Conservation (phyloP, 2,329 filamentous ascomycete species). For the Arachnomyces sp. region DNA sequence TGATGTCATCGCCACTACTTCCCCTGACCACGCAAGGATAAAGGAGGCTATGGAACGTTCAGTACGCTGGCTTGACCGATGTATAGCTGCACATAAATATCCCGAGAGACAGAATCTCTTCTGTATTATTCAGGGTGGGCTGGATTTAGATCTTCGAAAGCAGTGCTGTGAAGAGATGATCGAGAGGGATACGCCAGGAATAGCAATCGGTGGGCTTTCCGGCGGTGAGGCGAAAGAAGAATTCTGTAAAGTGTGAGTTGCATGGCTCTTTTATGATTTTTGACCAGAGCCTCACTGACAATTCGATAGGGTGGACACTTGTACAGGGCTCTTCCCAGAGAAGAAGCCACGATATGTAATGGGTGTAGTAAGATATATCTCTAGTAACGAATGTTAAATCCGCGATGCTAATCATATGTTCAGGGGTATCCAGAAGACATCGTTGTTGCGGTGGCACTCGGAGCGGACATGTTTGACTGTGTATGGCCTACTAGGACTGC, state of each 20-base stretch:
- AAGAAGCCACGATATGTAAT: conserved; percentile 97
- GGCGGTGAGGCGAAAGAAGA: conserved; percentile 91
- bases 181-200: conserved; percentile 81
- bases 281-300: conserved; percentile 6
- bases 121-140: conserved; percentile 94
- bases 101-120: conserved; percentile 84
- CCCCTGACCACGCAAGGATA: conserved; percentile 79
- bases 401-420: conserved; percentile 15
- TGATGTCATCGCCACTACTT: conserved; percentile 94
- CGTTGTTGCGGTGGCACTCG: conserved; percentile 83
- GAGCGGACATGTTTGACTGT: conserved; percentile 99
- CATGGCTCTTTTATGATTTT: background rate
- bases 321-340: conserved; percentile 75
- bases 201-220: conserved; percentile 89
- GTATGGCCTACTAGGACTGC: conserved; percentile 97
- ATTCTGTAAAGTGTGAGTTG: conserved; percentile 67
- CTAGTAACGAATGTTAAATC: background rate
- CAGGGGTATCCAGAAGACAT: conserved; percentile 93
- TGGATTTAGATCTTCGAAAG: conserved; percentile 76
- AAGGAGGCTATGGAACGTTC: conserved; percentile 90
- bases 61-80: conserved; percentile 91
- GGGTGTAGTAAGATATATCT: conserved; percentile 60
- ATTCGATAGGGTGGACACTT: conserved; percentile 57
- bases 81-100: conserved; percentile 79
- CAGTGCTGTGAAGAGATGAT: conserved; percentile 86